Evolutionary conservation across 2,329 filamentous ascomycete genomes (phyloP).

Genomic region (Trichoderma sp.): DNA sequence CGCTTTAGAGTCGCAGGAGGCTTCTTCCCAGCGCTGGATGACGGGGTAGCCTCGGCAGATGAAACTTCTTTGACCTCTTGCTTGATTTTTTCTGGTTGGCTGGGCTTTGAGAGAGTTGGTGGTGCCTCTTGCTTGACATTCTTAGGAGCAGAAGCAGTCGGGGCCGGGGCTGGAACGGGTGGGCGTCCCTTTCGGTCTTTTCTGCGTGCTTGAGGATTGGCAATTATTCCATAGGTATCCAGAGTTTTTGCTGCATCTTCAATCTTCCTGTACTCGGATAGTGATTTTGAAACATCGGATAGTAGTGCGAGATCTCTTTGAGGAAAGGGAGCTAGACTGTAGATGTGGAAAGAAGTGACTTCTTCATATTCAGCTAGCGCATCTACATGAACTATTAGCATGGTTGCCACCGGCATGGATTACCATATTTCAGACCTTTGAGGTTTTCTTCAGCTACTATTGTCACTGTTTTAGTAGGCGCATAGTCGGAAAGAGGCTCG

Average conservation of each 20-base stretch:
- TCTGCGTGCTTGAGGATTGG: constrained; percentile 64
- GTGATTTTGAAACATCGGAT: constrained; percentile 65
- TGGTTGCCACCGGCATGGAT: not conserved
- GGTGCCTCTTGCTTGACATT: constrained; percentile 20
- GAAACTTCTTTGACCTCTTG: constrained; percentile 30
- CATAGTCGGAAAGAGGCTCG: constrained; percentile 46
- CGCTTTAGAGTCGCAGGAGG: constrained; percentile 49
- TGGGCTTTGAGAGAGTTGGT: not conserved
- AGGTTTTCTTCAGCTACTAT: constrained; percentile 72
- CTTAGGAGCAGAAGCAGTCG: constrained; percentile 28
- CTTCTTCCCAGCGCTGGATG: constrained; percentile 34
- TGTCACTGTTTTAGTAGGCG: constrained; percentile 58
- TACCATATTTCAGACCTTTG: constrained; percentile 48
- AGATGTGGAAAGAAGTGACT: constrained; percentile 80
- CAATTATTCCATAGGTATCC: constrained; percentile 69
- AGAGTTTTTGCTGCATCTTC: constrained; percentile 60
- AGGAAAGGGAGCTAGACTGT: constrained; percentile 73
- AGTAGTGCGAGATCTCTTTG: constrained; percentile 69
- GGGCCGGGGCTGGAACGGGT: constrained; percentile 24
- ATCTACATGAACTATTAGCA: constrained; percentile 43
- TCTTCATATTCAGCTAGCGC: constrained; percentile 65
- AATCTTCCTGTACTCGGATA: constrained; percentile 52
- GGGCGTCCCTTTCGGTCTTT: constrained; percentile 43
- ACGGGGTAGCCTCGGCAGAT: constrained; percentile 29
- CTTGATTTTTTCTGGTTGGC: constrained; percentile 29